Percentiles rank a stretch among this genome's conserved stretches.
Conservation (phyloP, 495 filamentous ascomycete genomes). For the Durotheca rogersii region DNA sequence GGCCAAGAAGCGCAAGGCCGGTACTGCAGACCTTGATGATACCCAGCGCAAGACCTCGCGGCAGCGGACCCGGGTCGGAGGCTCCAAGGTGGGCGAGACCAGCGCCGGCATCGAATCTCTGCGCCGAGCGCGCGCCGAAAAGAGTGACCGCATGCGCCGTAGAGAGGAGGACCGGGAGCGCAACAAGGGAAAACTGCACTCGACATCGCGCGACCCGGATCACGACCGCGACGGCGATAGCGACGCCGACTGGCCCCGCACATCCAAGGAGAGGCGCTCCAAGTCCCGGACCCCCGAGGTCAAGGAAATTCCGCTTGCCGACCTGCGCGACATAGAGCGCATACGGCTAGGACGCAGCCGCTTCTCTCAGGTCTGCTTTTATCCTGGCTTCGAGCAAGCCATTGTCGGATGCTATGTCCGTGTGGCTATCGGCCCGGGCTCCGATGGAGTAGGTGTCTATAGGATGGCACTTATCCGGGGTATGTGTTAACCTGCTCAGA, state of each 20-base stretch:
- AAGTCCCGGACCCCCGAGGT: constrained; percentile 50
- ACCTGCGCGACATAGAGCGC: constrained; percentile 78
- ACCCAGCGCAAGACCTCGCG: constrained; percentile 76
- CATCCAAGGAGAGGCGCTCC: constrained; percentile 41
- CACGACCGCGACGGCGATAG: constrained; percentile 74
- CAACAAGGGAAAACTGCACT: constrained; percentile 51
- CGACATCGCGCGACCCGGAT: constrained; percentile 39
- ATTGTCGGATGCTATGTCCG: constrained; percentile 79
- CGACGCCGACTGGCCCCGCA: constrained; percentile 70
- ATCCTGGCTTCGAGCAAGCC: constrained; percentile 79
- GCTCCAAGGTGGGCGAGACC: constrained; percentile 75
- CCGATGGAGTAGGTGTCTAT: constrained; percentile 69
- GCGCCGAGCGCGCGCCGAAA: constrained; percentile 81
- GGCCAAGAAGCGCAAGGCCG: constrained; percentile 76
- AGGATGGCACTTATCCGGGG: constrained; percentile 84
- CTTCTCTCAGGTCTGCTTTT: constrained; percentile 85
- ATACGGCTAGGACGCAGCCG: constrained; percentile 76
- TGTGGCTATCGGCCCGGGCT: constrained; percentile 72
- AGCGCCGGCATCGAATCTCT: constrained; percentile 77
- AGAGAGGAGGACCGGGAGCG: constrained; percentile 67
- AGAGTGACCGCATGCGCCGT: constrained; percentile 72
- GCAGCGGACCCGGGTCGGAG: constrained; percentile 73
- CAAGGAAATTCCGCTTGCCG: constrained; percentile 56
- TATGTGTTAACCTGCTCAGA: constrained; percentile 32
- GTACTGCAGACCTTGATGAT: constrained; percentile 69